Evolutionary conservation across 2,329 filamentous ascomycete species (phyloP), one percentile per base, ranked within the genome.

Genomic region (Colletotrichum cereale): DNA sequence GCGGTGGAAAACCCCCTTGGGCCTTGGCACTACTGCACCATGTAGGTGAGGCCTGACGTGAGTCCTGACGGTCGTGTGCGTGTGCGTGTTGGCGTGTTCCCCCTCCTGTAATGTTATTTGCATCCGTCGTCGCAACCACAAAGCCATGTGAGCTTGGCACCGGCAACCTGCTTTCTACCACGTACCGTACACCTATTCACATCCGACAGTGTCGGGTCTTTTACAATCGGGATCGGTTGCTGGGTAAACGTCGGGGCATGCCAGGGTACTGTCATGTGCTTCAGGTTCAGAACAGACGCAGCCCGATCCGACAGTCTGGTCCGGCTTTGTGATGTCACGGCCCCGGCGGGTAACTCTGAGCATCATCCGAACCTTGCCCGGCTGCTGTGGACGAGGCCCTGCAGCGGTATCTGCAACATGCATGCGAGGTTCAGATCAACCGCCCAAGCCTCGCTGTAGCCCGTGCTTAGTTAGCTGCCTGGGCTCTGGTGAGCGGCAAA

Each of bases 21-120:
- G 26, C 38, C 66, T 72, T 72, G 69, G 69, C 69, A 64, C 8
- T 64, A 40, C 60, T 60, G 65, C 68, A 68, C 58, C 58, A 55
- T 24, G 44, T 18, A 63, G 69, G 52, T 69, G 66, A 64, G 63
- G 40, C 55, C 50, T 31, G 34, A 47, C 29, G 42, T 24, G 11
- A 42, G 48, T 61, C 48, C 42, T 48, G 36, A 34, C 16, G n/a
- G 31, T 38, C n/a, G n/a, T n/a, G n/a, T n/a, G n/a, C n/a, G n/a
- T n/a, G n/a, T 31, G 47, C n/a, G 60, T 52, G 36, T 40, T 56
- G 57, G 57, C 55, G 52, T 34, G 26, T 68, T 2, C 6, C 6
- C 18, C 42, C 53, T 60, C 66, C 58, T 60, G 53, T 24, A 68
- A 60, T 68, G n/a, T 44, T 67, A 53, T n/a, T 16, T 12, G n/a